phyloP scores from a whole-genome alignment of 1,284 basidiomycete genomes.

The Pyrrhoderma lamaoense region DNA sequence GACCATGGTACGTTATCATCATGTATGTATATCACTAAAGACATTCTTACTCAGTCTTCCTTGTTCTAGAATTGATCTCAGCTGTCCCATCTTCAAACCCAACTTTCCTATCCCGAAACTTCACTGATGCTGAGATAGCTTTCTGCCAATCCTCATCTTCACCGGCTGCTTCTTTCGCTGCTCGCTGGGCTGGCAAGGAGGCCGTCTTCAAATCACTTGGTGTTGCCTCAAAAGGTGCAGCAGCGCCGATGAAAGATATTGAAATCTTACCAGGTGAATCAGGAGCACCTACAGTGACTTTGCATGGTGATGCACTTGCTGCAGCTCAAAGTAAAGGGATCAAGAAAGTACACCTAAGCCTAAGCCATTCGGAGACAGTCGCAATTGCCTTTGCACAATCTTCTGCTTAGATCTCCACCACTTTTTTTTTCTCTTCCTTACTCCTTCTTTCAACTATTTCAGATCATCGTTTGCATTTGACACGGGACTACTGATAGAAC shows the following conservation, averaged over 20 bases:
- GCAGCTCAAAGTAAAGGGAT: constrained; percentile 74
- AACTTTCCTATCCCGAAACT: constrained; percentile 90
- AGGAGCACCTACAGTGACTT: constrained; percentile 66
- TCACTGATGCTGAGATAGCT: constrained; percentile 80
- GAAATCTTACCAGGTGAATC: constrained; percentile 78
- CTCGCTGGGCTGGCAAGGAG: constrained; percentile 96
- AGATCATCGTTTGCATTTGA: background rate
- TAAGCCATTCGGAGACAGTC: constrained; percentile 86
- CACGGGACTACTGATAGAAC: background rate
- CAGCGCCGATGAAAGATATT: constrained; percentile 91
- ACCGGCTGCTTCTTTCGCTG: constrained; percentile 86
- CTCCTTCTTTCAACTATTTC: background rate
- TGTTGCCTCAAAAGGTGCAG: constrained; percentile 85
- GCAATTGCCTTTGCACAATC: constrained; percentile 81
- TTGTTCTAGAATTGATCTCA: constrained; percentile 76
- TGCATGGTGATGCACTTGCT: constrained; percentile 77
- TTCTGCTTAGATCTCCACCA: background rate
- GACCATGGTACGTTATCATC: constrained; percentile 59
- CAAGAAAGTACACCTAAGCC: constrained; percentile 71
- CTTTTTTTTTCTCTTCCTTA: background rate
- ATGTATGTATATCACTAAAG: background rate
- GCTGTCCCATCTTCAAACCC: constrained; percentile 85
- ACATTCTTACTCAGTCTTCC: constrained; percentile 18
- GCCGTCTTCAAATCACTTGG: constrained; percentile 98
- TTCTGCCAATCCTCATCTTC: constrained; percentile 90